Evolutionary conservation across 352 stramenopile species (phyloP).

Genomic region (Lagenidium sp.): DNA sequence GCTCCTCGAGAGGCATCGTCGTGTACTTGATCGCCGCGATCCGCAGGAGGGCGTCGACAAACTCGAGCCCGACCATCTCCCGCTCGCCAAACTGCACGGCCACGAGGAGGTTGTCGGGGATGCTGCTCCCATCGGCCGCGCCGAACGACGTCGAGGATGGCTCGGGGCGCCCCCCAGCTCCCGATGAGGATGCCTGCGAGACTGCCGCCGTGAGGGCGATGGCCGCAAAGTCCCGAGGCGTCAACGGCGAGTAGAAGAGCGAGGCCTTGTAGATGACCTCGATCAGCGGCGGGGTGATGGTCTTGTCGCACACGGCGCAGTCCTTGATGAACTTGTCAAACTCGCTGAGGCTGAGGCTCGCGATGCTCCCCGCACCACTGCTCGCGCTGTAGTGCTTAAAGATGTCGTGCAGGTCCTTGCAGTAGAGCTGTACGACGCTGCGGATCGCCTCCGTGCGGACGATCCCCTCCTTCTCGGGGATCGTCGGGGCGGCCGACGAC

Average conservation of each 20-base stretch:
- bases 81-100: conserved; percentile 11
- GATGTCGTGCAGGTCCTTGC: conserved; percentile 72
- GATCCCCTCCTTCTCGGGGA: conserved; percentile 53
- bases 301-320: conserved; percentile 37
- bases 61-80: conserved; percentile 55
- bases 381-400: conserved; percentile 82
- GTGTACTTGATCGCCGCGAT: conserved; percentile 37
- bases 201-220: neutral
- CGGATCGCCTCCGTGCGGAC: conserved; percentile 38
- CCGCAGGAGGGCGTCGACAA: conserved; percentile 52
- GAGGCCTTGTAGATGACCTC: conserved; percentile 38
- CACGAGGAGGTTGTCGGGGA: neutral
- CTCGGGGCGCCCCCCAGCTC: neutral
- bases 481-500: conserved; percentile 3
- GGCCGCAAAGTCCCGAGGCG: conserved; percentile 8
- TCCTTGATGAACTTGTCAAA: conserved; percentile 74
- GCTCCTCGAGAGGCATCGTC: conserved; percentile 43
- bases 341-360: conserved; percentile 59
- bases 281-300: conserved; percentile 22
- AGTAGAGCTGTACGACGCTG: conserved; percentile 42
- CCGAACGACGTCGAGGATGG: neutral
- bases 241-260: conserved; percentile 16
- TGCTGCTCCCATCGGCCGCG: neutral
- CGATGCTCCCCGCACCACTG: conserved; percentile 47
- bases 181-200: neutral